phyloP scores from a whole-genome alignment of 1,284 basidiomycete species.

The Ceratobasidium sp. region DNA sequence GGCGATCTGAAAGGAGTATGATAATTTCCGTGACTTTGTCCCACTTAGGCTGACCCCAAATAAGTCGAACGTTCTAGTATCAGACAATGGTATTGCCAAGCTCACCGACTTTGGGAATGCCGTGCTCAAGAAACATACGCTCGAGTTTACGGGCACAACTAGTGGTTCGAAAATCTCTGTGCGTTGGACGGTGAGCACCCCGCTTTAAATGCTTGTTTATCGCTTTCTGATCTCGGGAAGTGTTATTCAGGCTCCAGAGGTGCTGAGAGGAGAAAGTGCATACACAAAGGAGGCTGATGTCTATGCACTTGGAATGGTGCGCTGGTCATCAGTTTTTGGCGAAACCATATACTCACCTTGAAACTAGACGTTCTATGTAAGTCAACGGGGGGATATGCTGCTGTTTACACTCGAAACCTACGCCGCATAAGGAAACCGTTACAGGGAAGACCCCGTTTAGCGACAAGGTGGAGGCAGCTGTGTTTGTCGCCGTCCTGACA shows the following conservation, averaged over 20 bases:
- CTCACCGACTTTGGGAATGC: constrained; percentile 13
- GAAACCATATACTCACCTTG: not conserved
- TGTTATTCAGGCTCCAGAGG: constrained; percentile 14
- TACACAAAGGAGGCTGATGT: constrained; percentile 1
- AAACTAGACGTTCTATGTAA: not conserved
- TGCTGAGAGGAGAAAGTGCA: not conserved
- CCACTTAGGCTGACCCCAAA: not conserved
- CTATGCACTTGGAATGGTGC: constrained; percentile 35
- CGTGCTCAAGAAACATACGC: not conserved
- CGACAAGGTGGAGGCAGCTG: not conserved
- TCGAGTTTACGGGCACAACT: constrained; percentile 11
- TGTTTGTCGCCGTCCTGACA: not conserved
- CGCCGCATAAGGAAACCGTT: not conserved
- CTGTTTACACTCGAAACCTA: not conserved
- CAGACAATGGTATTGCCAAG: not conserved
- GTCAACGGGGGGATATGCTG: not conserved
- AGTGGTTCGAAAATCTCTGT: not conserved
- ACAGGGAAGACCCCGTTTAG: not conserved
- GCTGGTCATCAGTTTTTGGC: not conserved
- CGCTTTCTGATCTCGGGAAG: not conserved
- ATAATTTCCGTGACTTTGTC: not conserved
- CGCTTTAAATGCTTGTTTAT: not conserved
- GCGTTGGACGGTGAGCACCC: constrained; percentile 5
- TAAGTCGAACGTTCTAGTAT: constrained; percentile 1
- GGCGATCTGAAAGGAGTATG: constrained; percentile 23